A percentile compares a stretch with the other conserved stretches of the same genome.
Evolutionary conservation across 352 stramenopile genomes (phyloP).

Genomic region (Pythium guiyangense): DNA sequence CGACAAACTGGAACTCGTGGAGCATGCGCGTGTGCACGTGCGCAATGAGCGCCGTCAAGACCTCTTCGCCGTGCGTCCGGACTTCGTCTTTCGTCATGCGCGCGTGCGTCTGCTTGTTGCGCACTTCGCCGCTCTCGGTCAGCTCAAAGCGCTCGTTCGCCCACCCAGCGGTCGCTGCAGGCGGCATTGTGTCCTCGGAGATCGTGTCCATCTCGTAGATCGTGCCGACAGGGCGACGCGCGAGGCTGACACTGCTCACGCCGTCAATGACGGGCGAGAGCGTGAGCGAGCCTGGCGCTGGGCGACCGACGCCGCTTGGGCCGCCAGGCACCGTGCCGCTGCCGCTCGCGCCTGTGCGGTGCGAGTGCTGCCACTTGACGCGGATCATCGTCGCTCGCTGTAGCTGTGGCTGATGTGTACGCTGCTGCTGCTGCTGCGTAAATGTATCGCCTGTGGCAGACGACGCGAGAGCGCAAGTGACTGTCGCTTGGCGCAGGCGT

Average conservation of each 20-base stretch:
- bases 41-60: conserved; percentile 65
- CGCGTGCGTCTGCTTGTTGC: conserved; percentile 31
- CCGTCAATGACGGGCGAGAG: conserved; percentile 40
- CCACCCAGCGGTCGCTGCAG: conserved; percentile 42
- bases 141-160: conserved; percentile 55
- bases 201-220: conserved; percentile 74
- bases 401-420: too few relatives aligned
- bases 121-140: conserved; percentile 49
- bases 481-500: too few relatives aligned
- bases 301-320: conserved; percentile 5
- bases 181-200: conserved; percentile 53
- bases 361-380: conserved; percentile 65
- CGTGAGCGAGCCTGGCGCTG: conserved; percentile 10
- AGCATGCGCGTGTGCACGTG: conserved; percentile 78
- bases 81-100: conserved; percentile 75
- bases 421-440: not conserved
- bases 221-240: conserved; percentile 6
- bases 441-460: not conserved
- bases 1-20: conserved; percentile 71
- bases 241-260: conserved; percentile 21
- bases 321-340: conserved; percentile 1
- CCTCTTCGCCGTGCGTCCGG: conserved; percentile 57
- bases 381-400: conserved; percentile 54
- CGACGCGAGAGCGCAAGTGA: not conserved
- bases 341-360: conserved; percentile 6